Percentiles rank a stretch among this genome's conserved stretches.
phyloP scores from a whole-genome alignment of 106 monocot species.

The Platanthera zijinensis region DNA sequence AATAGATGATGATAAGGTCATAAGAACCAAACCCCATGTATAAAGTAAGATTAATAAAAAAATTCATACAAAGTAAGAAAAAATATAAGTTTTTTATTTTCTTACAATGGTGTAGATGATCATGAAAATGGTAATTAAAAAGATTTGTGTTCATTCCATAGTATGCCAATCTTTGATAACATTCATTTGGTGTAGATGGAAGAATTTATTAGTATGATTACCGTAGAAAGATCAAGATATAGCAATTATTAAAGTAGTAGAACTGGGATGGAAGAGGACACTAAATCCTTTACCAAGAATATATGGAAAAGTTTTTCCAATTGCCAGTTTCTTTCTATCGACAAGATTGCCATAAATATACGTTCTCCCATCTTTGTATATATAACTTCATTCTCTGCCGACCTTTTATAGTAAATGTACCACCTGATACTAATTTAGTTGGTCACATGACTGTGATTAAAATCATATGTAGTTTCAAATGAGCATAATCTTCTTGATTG shows the following conservation, averaged over 20 bases:
- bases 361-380: slow-evolving; percentile 56
- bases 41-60: neutral
- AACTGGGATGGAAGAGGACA: neutral
- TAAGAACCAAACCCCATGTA: slow-evolving; percentile 20
- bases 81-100: neutral
- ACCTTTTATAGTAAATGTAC: neutral
- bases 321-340: slow-evolving; percentile 37
- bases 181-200: slow-evolving; percentile 27
- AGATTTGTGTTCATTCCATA: slow-evolving; percentile 53
- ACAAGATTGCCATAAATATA: slow-evolving; percentile 49
- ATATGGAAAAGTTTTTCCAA: slow-evolving; percentile 56
- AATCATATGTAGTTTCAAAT: too few relatives aligned
- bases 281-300: slow-evolving; percentile 36
- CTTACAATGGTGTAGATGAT: slow-evolving; percentile 29
- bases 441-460: neutral
- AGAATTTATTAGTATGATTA: neutral
- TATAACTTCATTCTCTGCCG: slow-evolving; percentile 17
- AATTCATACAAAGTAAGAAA: neutral
- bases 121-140: slow-evolving; percentile 50
- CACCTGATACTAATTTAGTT: neutral
- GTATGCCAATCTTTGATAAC: slow-evolving; percentile 50
- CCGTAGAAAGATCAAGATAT: neutral
- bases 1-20: slow-evolving; percentile 29
- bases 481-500: too few relatives aligned
- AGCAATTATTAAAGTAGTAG: neutral